Evolutionary conservation across 179 eudicot species (phyloP).

Genomic region (Silene vulgaris): DNA sequence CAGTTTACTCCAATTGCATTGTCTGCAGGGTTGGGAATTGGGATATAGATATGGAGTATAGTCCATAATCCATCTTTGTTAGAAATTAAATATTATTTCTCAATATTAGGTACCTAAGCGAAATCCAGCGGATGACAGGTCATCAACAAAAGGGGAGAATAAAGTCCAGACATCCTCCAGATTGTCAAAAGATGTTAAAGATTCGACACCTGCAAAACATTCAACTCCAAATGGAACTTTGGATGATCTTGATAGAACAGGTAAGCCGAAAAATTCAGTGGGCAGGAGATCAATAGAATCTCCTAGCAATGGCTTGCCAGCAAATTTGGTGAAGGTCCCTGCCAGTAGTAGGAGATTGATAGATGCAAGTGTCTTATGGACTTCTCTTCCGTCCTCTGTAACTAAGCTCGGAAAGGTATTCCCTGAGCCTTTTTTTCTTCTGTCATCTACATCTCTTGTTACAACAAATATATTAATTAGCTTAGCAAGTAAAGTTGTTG

Average conservation of each 20-base stretch:
- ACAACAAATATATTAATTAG: neutral
- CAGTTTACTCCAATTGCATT: neutral
- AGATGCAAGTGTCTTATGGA: slow-evolving; percentile 52
- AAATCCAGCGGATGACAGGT: slow-evolving; percentile 45
- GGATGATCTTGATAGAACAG: slow-evolving; percentile 37
- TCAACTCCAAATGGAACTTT: slow-evolving; percentile 39
- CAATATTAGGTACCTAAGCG: slow-evolving; percentile 53
- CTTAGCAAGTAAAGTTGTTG: neutral
- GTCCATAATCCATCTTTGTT: neutral
- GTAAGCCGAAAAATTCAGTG: slow-evolving; percentile 36
- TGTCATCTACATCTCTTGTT: neutral
- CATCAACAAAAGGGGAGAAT: slow-evolving; percentile 49
- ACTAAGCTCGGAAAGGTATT: slow-evolving; percentile 79
- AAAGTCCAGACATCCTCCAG: slow-evolving; percentile 34
- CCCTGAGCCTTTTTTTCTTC: neutral
- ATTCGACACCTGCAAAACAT: slow-evolving; percentile 32
- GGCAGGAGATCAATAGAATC: slow-evolving; percentile 47
- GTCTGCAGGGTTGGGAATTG: neutral
- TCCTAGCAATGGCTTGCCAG: slow-evolving; percentile 29
- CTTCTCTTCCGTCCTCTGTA: slow-evolving; percentile 73
- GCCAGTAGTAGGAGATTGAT: slow-evolving; percentile 37
- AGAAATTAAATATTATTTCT: neutral
- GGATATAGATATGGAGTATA: neutral
- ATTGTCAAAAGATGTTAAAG: slow-evolving; percentile 41
- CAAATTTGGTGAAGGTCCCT: slow-evolving; percentile 37